phyloP scores from a whole-genome alignment of 805 yeast genomes.

The Nakazawaea peltata region DNA sequence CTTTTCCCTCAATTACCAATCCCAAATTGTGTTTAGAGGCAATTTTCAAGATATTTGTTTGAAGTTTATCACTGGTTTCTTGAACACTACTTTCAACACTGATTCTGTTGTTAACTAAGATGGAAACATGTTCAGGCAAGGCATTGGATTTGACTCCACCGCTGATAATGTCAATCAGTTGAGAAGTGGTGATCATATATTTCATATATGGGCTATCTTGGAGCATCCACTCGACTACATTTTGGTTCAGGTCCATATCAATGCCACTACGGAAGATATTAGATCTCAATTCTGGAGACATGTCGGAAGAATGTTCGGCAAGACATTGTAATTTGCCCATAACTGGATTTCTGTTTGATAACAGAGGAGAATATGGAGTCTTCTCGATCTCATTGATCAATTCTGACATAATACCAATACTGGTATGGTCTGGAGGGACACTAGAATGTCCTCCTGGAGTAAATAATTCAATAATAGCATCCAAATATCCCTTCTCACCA shows the following conservation, averaged over 20 bases:
- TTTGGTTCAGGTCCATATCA: constrained; percentile 25
- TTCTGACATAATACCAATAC: constrained; percentile 62
- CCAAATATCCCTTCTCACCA: constrained; percentile 51
- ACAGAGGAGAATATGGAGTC: constrained; percentile 39
- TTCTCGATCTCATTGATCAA: constrained; percentile 46
- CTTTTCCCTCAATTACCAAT: constrained; percentile 26
- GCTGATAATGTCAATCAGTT: constrained; percentile 51
- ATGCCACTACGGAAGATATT: constrained; percentile 27
- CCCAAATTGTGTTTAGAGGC: constrained; percentile 45
- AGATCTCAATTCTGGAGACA: constrained; percentile 18
- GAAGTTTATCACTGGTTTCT: constrained; percentile 31
- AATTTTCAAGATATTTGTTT: constrained; percentile 26
- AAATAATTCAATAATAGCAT: constrained; percentile 34
- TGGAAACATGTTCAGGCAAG: constrained; percentile 51
- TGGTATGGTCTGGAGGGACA: constrained; percentile 71
- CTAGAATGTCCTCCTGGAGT: constrained; percentile 80
- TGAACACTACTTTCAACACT: constrained; percentile 44
- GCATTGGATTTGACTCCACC: constrained; percentile 76
- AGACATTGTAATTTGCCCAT: constrained; percentile 48
- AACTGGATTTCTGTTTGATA: constrained; percentile 50
- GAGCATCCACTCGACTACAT: constrained; percentile 23
- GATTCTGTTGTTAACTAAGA: constrained; percentile 54
- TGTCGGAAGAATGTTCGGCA: constrained; percentile 37
- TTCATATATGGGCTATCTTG: constrained; percentile 13
- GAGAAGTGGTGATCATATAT: constrained; percentile 49